phyloP scores from a whole-genome alignment of 2,329 filamentous ascomycete genomes.

The Ophiocordyceps unilateralis region DNA sequence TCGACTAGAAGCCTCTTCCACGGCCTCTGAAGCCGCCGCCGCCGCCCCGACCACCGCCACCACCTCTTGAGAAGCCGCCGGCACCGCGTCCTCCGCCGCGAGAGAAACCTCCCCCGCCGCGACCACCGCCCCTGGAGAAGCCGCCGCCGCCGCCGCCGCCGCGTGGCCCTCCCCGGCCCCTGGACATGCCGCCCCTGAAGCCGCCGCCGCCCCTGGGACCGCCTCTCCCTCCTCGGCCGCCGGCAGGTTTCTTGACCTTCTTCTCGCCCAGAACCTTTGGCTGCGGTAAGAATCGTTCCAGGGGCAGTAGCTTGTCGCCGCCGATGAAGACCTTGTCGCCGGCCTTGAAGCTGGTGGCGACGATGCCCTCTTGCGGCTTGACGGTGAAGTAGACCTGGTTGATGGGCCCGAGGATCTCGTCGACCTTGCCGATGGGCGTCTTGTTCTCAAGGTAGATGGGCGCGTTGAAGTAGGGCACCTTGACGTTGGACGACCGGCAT shows the following conservation, averaged over 20 bases:
- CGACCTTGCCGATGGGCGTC: constrained; percentile 87
- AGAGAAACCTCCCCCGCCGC: constrained; percentile 15
- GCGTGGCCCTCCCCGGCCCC: constrained; percentile 24
- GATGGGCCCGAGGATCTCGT: constrained; percentile 92
- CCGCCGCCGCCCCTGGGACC: constrained; percentile 15
- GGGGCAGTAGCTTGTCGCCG: constrained; percentile 80
- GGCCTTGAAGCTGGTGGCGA: constrained; percentile 82
- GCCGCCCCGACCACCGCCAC: not conserved
- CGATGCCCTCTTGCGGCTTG: constrained; percentile 92
- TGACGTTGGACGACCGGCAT: constrained; percentile 85
- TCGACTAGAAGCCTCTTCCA: constrained; percentile 1
- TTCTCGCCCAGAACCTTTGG: constrained; percentile 59
- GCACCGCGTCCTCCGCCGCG: not conserved
- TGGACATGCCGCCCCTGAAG: constrained; percentile 20
- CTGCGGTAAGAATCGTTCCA: constrained; percentile 94
- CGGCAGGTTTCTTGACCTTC: constrained; percentile 40
- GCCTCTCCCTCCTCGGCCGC: constrained; percentile 13
- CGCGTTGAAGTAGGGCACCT: constrained; percentile 98
- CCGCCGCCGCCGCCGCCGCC: constrained; percentile 18
- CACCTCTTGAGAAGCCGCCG: not conserved
- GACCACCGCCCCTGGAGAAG: constrained; percentile 14
- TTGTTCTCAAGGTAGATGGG: constrained; percentile 99
- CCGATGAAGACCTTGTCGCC: constrained; percentile 97
- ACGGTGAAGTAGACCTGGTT: constrained; percentile 98
- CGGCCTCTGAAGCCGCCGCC: constrained; percentile 1